Evolutionary conservation across 352 stramenopile species (phyloP), one percentile per base, ranked within the genome.

Genomic region (Pythium diclinum): DNA sequence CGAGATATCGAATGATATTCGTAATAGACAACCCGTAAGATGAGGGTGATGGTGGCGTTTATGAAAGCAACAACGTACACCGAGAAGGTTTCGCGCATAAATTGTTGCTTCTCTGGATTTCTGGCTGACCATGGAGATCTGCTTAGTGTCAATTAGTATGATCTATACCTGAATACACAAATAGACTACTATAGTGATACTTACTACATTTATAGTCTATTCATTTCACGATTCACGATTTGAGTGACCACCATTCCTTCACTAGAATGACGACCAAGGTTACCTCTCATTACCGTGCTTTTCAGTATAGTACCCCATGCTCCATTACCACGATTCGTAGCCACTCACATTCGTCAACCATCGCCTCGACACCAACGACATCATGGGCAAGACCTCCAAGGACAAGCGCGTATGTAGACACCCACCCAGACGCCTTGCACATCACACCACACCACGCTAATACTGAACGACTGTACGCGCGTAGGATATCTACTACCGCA

Each of bases 401-500:
- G 90, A 97, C 74, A 97, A 97, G 77, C 83, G 90, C 17, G 86
- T 94, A 63, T 61, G 83, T 86, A 7, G 17, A 30, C 44, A 19
- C 16, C 16, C 3, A 17, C 3, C 10, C n/a, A 17, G 6, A 49
- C 4, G 33, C 33, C 33, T 38, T 38, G 25, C 25, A 28, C 25
- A 28, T 3, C 25, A 28, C 25, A 28, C 25, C 33, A 14, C 1
- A 14, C 9, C 36, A 17, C 9, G 1, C 0, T 17, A 17, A 4
- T 17, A 30, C 19, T 51, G 19, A 25, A 3, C 5, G 2, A 14
- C 3, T 51, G 6, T 28, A 21, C 30, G 44, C n/a, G 44, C 10
- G 44, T 64, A 94, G 80, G 91, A 97, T 49, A 97, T 97, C 23
- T 97, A 97, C 77, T 97, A 97, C 66, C 85, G 91, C 61, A 92